Conservation (phyloP, 2,329 filamentous ascomycete genomes). For the Alternaria sp. region DNA sequence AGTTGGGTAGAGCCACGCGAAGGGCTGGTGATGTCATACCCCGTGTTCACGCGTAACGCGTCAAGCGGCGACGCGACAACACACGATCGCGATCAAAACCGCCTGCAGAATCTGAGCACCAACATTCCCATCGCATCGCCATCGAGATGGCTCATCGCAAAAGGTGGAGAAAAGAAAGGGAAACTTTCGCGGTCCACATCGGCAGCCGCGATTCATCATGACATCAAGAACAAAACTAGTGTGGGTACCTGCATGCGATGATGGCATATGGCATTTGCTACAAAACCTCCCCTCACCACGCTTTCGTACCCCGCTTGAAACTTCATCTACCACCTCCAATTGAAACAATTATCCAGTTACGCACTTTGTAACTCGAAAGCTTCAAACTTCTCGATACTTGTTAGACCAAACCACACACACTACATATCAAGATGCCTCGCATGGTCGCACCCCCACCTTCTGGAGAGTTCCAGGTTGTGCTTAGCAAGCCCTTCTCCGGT, state of each 20-base stretch:
- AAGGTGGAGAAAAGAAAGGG: not conserved
- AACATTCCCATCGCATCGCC: not conserved
- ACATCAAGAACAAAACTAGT: slow-evolving; percentile 11
- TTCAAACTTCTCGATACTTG: not conserved
- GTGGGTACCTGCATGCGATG: slow-evolving; percentile 7
- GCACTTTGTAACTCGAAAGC: not conserved
- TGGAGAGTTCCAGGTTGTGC: slow-evolving; percentile 74
- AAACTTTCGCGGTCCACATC: not conserved
- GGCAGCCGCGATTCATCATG: slow-evolving; percentile 14
- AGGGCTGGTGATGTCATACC: slow-evolving; percentile 5
- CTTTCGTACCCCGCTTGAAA: not conserved
- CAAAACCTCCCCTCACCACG: not conserved
- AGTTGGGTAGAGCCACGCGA: not conserved
- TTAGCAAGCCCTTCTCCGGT: slow-evolving; percentile 36
- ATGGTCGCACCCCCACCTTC: slow-evolving; percentile 75
- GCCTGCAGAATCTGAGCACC: not conserved
- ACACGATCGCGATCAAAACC: not conserved
- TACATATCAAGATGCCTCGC: slow-evolving; percentile 27
- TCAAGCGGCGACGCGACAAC: not conserved
- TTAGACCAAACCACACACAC: not conserved
- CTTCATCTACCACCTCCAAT: not conserved
- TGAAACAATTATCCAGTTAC: not conserved
- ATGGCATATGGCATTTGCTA: slow-evolving; percentile 2
- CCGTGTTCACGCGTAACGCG: slow-evolving; percentile 4
- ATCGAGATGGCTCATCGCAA: not conserved